A percentile compares a stretch with the other conserved stretches of the same genome.
Evolutionary conservation across 2,329 filamentous ascomycete species (phyloP).

Genomic region (Zasmidium citrigriseum): DNA sequence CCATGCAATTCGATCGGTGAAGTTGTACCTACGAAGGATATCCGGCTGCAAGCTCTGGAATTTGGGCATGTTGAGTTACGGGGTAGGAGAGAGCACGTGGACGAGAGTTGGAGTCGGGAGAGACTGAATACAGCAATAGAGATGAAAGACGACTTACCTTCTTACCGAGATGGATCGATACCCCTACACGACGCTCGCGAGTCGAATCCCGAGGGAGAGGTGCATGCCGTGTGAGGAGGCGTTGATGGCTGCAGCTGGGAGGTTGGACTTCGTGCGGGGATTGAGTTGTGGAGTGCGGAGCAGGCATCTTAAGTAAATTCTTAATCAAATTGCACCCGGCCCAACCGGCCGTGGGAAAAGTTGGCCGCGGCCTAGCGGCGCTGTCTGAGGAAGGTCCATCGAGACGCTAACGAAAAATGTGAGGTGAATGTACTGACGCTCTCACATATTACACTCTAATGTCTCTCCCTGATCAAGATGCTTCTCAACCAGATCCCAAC

Average conservation of each 20-base stretch:
- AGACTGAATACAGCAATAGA: neutral
- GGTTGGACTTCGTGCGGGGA: neutral
- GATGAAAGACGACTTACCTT: neutral
- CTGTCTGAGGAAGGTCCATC: too few species aligned
- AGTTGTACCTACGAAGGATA: slow-evolving; percentile 20
- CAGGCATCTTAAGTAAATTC: neutral
- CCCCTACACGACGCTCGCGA: neutral
- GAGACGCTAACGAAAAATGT: too few species aligned
- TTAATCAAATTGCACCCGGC: neutral
- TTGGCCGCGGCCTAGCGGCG: too few species aligned
- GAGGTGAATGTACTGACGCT: too few species aligned
- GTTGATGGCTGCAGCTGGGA: neutral
- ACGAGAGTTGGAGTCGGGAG: too few species aligned
- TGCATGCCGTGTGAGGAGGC: neutral
- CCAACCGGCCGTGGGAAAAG: too few species aligned
- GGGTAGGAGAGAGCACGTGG: neutral
- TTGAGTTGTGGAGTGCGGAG: too few species aligned
- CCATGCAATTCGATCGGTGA: neutral
- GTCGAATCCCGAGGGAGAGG: neutral
- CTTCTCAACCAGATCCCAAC: too few species aligned
- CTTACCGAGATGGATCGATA: too few species aligned
- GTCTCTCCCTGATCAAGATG: too few species aligned
- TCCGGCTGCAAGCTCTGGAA: slow-evolving; percentile 27
- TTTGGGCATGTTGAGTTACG: slow-evolving; percentile 17
- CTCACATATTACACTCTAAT: too few species aligned